phyloP scores from a whole-genome alignment of 257 asterid species.

The Agastache rugosa region DNA sequence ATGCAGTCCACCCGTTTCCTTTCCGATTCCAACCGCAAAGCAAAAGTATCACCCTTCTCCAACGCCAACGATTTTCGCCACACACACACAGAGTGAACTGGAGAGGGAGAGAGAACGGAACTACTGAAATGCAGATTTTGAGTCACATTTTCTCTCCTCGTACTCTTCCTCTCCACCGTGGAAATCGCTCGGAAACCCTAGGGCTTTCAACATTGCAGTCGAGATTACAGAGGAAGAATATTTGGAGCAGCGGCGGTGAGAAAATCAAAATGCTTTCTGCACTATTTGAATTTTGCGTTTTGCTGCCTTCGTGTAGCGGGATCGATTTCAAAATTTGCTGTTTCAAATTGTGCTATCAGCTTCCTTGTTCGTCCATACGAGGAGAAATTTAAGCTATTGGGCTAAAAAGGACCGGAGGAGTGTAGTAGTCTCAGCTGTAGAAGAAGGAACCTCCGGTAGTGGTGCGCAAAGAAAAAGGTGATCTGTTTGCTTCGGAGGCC shows the following conservation, averaged over 20 bases:
- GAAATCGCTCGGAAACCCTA: constrained; percentile 37
- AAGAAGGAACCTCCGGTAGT: constrained; percentile 39
- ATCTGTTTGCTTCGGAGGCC: constrained; percentile 6
- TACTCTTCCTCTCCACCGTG: constrained; percentile 31
- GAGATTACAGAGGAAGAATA: constrained; percentile 17
- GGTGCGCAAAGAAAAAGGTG: constrained; percentile 52
- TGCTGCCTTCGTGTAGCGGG: background rate
- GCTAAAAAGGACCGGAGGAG: constrained; percentile 33
- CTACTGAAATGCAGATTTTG: constrained; percentile 43
- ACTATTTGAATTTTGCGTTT: background rate
- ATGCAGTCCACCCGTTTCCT: constrained; percentile 53
- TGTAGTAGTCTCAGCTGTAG: constrained; percentile 45
- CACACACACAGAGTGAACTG: background rate
- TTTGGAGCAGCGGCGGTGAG: constrained; percentile 46
- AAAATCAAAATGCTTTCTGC: background rate
- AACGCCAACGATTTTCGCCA: background rate
- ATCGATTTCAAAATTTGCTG: background rate
- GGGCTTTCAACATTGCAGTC: constrained; percentile 36
- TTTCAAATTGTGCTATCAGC: constrained; percentile 26
- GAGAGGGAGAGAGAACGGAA: background rate
- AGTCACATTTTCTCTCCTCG: constrained; percentile 41
- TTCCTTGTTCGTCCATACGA: constrained; percentile 31
- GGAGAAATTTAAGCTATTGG: constrained; percentile 33
- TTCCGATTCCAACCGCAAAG: background rate
- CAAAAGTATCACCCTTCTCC: constrained; percentile 16